These are phyloP conservation scores for Fennellomyces sp. DNA, from an alignment of 371 early-diverging fungal genomes.

Conservation along the genomic window DNA sequence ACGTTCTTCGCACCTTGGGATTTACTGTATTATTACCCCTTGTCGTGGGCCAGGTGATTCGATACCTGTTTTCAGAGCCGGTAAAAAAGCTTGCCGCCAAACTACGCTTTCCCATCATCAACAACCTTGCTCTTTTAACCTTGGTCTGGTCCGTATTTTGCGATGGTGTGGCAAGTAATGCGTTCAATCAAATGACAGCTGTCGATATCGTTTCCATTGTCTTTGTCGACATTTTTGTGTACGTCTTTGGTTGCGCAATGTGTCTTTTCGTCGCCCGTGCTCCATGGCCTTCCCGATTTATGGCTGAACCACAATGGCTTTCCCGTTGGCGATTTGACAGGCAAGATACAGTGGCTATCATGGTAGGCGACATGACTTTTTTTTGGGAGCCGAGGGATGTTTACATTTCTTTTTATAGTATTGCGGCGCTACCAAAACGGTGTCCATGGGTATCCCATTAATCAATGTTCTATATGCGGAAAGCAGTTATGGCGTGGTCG, in stretches of 20 bases:
- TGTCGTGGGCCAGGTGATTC: constrained; percentile 69
- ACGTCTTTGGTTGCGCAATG: constrained; percentile 40
- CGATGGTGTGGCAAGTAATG: constrained; percentile 67
- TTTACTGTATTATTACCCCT: constrained; percentile 67
- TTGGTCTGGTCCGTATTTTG: constrained; percentile 78
- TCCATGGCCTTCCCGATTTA: constrained; percentile 31
- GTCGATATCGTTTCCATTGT: constrained; percentile 63
- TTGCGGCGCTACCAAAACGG: constrained; percentile 78
- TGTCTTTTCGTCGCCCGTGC: constrained; percentile 45
- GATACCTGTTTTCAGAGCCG: constrained; percentile 51
- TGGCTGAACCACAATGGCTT: constrained; percentile 33
- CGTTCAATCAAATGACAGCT: constrained; percentile 48
- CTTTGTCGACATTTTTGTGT: constrained; percentile 54
- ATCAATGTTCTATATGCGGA: constrained; percentile 68
- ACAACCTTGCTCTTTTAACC: constrained; percentile 59
- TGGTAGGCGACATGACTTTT: constrained; percentile 25
- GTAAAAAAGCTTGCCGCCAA: constrained; percentile 49
- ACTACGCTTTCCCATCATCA: constrained; percentile 60
- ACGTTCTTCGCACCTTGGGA: constrained; percentile 56
- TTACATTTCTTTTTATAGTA: constrained; percentile 26
- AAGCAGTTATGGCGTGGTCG: constrained; percentile 51
- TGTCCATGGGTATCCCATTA: constrained; percentile 77
- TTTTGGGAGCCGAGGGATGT: background rate
- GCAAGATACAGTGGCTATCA: constrained; percentile 57
- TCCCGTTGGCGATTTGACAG: constrained; percentile 39